phyloP scores from a whole-genome alignment of 805 yeast genomes.

The Kluyveromyces siamensis region DNA sequence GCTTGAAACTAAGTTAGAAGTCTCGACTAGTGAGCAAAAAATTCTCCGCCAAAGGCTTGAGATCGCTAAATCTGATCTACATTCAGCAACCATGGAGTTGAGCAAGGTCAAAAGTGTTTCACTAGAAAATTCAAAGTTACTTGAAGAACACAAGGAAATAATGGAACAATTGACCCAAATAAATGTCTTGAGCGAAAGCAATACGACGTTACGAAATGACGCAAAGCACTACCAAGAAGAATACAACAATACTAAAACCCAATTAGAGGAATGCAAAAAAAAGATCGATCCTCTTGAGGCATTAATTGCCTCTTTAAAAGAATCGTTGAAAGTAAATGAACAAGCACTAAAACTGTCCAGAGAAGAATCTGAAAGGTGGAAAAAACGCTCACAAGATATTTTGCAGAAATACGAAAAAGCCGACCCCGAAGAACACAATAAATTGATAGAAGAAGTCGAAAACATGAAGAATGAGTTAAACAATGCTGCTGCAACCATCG shows the following conservation, averaged over 20 bases:
- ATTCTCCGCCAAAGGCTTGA: conserved; percentile 44
- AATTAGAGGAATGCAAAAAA: conserved; percentile 25
- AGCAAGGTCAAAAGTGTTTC: conserved; percentile 30
- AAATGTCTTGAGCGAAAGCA: conserved; percentile 59
- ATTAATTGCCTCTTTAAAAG: conserved; percentile 29
- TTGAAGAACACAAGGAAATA: conserved; percentile 36
- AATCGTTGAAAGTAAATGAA: conserved; percentile 39
- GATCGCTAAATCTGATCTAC: conserved; percentile 40
- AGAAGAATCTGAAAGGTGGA: conserved; percentile 55
- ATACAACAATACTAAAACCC: conserved; percentile 33
- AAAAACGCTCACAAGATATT: conserved; percentile 40
- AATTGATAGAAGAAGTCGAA: conserved; percentile 24
- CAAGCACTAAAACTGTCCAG: conserved; percentile 38
- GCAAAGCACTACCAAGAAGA: conserved; percentile 25
- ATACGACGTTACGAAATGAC: conserved; percentile 52
- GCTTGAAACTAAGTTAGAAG: conserved; percentile 48
- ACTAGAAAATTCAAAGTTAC: conserved; percentile 13
- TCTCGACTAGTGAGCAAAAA: conserved; percentile 43
- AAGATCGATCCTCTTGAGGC: conserved; percentile 39
- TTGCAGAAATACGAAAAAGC: conserved; percentile 37
- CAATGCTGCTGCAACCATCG: conserved; percentile 3
- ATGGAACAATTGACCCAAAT: conserved; percentile 50
- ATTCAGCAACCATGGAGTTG: conserved; percentile 42
- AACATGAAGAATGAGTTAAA: conserved; percentile 16
- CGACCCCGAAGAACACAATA: conserved; percentile 39